Base-by-base conservation (phyloP, 148 eudicot genomes). In the Rhododendron griersonianum region DNA sequence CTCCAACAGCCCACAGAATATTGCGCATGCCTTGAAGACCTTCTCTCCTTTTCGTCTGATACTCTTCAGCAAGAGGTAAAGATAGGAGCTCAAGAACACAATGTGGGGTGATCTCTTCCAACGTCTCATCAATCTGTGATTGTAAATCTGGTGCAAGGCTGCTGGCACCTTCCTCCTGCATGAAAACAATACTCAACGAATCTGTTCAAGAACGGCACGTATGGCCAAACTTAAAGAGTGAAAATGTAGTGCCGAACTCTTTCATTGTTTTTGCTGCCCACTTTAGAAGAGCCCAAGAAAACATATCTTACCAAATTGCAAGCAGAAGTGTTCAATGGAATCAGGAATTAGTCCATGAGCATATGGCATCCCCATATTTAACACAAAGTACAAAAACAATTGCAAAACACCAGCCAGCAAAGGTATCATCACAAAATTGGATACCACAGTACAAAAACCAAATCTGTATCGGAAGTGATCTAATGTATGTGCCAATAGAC, bases 81-180 rank as follows among this genome's bases (percentile, higher is more conserved):
- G 95, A 93, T 87, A 97, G 87, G 87, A 97, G 98, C 92, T 95
- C 98, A 87, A 97, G 85, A 65, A 94, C 98, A 90, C 94, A 97
- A 67, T 91, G 95, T 25, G 99, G 99, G 69, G 91, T 93, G 84
- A 97, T 93, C 89, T 97, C 99, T 89, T 97, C 99, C 87, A 97
- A 87, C n/a, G 99, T 95, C 87, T 97, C 99, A 85, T 97, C 99
- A 91, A 97, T 93, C 86, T 97, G 95, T 65, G 94, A 92, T 88
- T 95, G 96, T 84, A 97, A 90, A 86, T 97, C 98, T 59, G 95
- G 98, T 67, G 99, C 98, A 85, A 97, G 98, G 88, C 94, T 97
- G 84, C 96, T 95, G 41, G 99, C 96, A 84, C 98, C 98, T 93
- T 97, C 99, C 89, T 97, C 99, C 99, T 97, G 92, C 63, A 85